These are phyloP conservation scores for Camelina hispida DNA, from an alignment of 345 rosid species.

Conservation along the genomic window DNA sequence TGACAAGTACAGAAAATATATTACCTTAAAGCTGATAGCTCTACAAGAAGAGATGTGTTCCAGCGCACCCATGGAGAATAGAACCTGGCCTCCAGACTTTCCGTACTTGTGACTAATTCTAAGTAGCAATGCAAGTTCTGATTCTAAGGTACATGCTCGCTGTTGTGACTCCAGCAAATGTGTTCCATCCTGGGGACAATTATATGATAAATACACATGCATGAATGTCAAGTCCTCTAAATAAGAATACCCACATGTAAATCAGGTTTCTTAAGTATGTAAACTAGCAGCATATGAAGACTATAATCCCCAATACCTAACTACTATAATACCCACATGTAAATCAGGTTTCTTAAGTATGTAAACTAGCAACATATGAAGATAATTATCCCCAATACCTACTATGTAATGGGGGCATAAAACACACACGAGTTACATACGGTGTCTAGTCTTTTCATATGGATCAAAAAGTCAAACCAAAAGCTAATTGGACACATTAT, in stretches of 20 bases:
- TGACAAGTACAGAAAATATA: conserved; percentile 14
- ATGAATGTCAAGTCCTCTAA: conserved; percentile 6
- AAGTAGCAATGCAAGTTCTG: conserved; percentile 77
- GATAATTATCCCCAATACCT: neutral
- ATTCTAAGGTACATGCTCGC: conserved; percentile 83
- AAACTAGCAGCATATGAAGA: conserved; percentile 11
- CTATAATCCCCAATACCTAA: neutral
- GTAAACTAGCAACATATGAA: conserved; percentile 2
- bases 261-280: neutral
- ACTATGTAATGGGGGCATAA: conserved; percentile 2
- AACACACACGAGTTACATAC: conserved; percentile 6
- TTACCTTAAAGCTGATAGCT: conserved; percentile 74
- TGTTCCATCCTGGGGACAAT: conserved; percentile 61
- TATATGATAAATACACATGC: conserved; percentile 21
- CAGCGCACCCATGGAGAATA: conserved; percentile 89
- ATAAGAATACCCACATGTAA: conserved; percentile 16
- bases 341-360: neutral
- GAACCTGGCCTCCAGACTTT: conserved; percentile 89
- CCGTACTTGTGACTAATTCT: conserved; percentile 93
- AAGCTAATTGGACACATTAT: conserved; percentile 20
- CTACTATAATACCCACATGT: conserved; percentile 1
- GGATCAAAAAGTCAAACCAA: conserved; percentile 26
- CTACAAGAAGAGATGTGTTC: conserved; percentile 83
- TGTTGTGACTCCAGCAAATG: conserved; percentile 80
- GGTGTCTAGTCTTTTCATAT: neutral